Evolutionary conservation across 1,284 basidiomycete species (phyloP).

Genomic region (Microbotryum saponariae): DNA sequence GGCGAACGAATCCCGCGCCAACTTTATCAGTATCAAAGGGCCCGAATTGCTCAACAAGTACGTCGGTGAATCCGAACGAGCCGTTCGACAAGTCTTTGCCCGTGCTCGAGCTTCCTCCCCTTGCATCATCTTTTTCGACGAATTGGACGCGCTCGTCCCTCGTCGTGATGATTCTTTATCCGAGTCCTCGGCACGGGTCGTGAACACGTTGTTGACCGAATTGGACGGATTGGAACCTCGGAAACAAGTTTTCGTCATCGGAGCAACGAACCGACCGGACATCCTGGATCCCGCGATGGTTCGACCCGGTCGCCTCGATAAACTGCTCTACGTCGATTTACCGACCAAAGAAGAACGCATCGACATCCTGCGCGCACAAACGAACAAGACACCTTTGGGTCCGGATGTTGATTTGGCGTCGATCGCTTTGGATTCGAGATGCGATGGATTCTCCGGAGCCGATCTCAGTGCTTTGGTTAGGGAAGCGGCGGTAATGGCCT

Average conservation of each 20-base stretch:
- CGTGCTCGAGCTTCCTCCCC: constrained; percentile 78
- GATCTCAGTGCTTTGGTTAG: constrained; percentile 78
- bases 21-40: constrained; percentile 96
- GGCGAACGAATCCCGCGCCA: constrained; percentile 86
- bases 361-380: constrained; percentile 74
- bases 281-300: constrained; percentile 99
- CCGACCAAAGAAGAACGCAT: constrained; percentile 67
- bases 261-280: constrained; percentile 95
- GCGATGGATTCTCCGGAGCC: constrained; percentile 82
- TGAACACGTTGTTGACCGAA: constrained; percentile 94
- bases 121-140: constrained; percentile 91
- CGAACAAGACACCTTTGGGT: constrained; percentile 64
- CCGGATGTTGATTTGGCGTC: constrained; percentile 40
- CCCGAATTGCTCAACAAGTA: constrained; percentile 98
- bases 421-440: constrained; percentile 50
- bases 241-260: constrained; percentile 89
- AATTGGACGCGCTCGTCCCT: constrained; percentile 92
- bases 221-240: constrained; percentile 87
- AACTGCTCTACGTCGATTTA: constrained; percentile 90
- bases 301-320: constrained; percentile 89
- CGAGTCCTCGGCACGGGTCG: constrained; percentile 91
- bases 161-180: constrained; percentile 85
- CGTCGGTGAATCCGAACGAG: constrained; percentile 92
- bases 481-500: constrained; percentile 79
- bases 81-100: constrained; percentile 87